Conservation (phyloP, 441 rosid species). For the Rhodomyrtus psidioides region DNA sequence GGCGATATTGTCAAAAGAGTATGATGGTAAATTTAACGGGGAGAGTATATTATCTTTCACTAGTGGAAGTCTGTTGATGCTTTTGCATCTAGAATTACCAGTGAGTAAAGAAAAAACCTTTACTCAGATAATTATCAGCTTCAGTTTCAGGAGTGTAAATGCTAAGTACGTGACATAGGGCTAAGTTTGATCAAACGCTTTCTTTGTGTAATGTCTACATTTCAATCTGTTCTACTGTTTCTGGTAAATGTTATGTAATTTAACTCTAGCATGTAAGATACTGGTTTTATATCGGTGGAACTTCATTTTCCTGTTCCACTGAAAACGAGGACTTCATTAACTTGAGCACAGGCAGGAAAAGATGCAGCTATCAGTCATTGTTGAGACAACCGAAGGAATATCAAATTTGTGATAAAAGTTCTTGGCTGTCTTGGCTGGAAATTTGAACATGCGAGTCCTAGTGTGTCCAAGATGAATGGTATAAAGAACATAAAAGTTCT, state of each 20-base stretch:
- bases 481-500: too few relatives aligned
- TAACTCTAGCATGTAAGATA: background rate
- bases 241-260: background rate
- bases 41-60: background rate
- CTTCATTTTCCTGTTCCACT: background rate
- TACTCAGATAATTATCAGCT: background rate
- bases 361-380: background rate
- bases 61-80: background rate
- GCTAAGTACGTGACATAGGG: background rate
- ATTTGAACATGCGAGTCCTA: too few relatives aligned
- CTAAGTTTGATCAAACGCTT: background rate
- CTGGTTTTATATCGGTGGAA: background rate
- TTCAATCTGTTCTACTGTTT: background rate
- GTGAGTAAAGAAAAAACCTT: background rate
- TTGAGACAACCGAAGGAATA: background rate
- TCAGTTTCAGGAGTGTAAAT: background rate
- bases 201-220: background rate
- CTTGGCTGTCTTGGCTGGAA: too few relatives aligned
- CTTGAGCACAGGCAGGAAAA: background rate
- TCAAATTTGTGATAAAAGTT: background rate
- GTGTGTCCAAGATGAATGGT: too few relatives aligned
- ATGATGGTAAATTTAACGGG: constrained; percentile 3
- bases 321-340: background rate
- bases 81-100: background rate
- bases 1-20: constrained; percentile 75